phyloP scores from a whole-genome alignment of 345 rosid species.

The Hypericum perforatum region DNA sequence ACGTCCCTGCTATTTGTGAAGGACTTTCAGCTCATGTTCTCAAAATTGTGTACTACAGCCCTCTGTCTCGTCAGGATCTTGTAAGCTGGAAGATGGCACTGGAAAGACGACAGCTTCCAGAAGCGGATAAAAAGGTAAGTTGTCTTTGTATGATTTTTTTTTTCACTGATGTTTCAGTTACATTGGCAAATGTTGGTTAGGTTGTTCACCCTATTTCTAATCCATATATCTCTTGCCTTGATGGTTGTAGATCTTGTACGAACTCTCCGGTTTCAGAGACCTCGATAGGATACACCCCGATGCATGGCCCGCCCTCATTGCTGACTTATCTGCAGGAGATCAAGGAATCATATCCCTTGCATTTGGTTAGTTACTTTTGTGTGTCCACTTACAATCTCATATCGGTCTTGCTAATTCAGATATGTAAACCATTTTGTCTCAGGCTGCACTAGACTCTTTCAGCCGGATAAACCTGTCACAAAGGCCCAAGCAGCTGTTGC shows the following conservation, averaged over 20 bases:
- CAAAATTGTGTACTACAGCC: conserved; percentile 30
- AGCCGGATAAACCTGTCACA: conserved; percentile 87
- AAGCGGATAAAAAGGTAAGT: conserved; percentile 67
- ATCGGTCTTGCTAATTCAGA: conserved; percentile 13
- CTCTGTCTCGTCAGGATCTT: conserved; percentile 89
- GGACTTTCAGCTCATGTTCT: conserved; percentile 2
- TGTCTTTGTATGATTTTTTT: background rate
- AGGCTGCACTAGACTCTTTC: conserved; percentile 89
- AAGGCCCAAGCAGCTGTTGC: conserved; percentile 95
- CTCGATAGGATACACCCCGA: conserved; percentile 66
- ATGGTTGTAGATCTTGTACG: conserved; percentile 43
- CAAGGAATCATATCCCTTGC: conserved; percentile 80
- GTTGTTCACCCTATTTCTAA: too few species aligned
- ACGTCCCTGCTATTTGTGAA: conserved; percentile 6
- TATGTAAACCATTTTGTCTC: background rate
- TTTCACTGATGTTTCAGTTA: background rate
- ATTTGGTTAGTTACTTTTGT: conserved; percentile 55
- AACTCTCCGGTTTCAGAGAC: conserved; percentile 78
- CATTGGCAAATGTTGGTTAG: background rate
- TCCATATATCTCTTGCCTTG: conserved; percentile 4
- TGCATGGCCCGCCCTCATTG: conserved; percentile 90
- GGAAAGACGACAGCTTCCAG: conserved; percentile 73
- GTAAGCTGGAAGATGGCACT: conserved; percentile 95
- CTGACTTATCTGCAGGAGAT: conserved; percentile 79
- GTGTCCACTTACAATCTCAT: conserved; percentile 7